These are phyloP conservation scores for Ampelomyces quisqualis DNA, from an alignment of 2,329 filamentous ascomycete genomes.

Conservation along the genomic window DNA sequence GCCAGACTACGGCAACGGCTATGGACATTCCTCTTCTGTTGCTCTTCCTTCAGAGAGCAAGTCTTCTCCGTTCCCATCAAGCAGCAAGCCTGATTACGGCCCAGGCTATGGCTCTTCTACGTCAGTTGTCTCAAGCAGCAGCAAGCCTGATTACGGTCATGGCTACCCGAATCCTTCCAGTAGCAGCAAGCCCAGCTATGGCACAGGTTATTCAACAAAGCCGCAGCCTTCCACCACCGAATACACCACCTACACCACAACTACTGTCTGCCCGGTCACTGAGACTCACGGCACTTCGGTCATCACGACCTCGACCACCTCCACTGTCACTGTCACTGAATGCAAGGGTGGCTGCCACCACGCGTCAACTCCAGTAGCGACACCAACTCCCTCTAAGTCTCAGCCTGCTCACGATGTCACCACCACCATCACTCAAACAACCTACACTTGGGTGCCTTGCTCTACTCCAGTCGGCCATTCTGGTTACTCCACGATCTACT, in stretches of 20 bases:
- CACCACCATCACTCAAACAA: constrained; percentile 36
- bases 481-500: constrained; percentile 37
- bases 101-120: constrained; percentile 1
- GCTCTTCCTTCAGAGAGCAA: constrained; percentile 4
- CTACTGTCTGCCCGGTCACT: constrained; percentile 24
- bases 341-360: constrained; percentile 42
- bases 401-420: constrained; percentile 20
- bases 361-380: constrained; percentile 14
- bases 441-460: constrained; percentile 42
- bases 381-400: constrained; percentile 7
- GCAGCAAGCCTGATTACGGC: constrained; percentile 6
- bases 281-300: constrained; percentile 18
- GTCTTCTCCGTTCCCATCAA: constrained; percentile 3
- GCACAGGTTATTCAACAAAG: constrained; percentile 13
- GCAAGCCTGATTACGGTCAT: constrained; percentile 4
- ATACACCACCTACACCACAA: constrained; percentile 32
- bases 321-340: constrained; percentile 42
- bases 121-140: constrained; percentile 1
- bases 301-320: constrained; percentile 36
- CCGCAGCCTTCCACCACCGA: constrained; percentile 14
- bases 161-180: too few species aligned
- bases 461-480: constrained; percentile 39
- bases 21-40: constrained; percentile 1
- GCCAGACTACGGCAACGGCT: constrained; percentile 1
- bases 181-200: constrained; percentile 3